These are phyloP conservation scores for Diplodia seriata DNA, from an alignment of 2,329 filamentous ascomycete genomes.

Conservation along the genomic window DNA sequence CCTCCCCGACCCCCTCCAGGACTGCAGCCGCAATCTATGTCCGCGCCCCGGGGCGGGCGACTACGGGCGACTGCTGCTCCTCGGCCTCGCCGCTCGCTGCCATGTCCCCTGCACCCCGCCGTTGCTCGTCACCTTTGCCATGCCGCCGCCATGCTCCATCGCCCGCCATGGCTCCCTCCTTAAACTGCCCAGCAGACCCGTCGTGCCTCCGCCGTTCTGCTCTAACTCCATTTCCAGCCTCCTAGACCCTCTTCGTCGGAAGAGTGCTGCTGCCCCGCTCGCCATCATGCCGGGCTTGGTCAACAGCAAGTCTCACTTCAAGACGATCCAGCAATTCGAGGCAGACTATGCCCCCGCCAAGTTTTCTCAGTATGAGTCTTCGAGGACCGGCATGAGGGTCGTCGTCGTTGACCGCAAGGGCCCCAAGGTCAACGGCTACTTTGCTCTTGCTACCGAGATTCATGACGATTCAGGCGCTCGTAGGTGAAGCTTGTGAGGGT, in stretches of 20 bases:
- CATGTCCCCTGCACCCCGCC: too few species aligned
- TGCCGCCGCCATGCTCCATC: too few species aligned
- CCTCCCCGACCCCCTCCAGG: neutral
- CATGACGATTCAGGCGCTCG: conserved; percentile 93
- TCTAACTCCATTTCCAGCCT: conserved; percentile 6
- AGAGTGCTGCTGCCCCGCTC: neutral
- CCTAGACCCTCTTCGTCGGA: neutral
- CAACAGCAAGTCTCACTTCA: conserved; percentile 67
- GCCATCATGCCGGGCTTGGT: conserved; percentile 38
- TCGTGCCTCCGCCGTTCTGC: neutral
- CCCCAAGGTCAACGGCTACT: conserved; percentile 94
- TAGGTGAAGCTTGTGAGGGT: conserved; percentile 36
- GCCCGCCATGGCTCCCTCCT: neutral
- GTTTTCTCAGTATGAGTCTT: conserved; percentile 95
- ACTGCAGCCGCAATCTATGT: too few species aligned
- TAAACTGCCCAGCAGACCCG: neutral
- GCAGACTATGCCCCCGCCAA: conserved; percentile 87
- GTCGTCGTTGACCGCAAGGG: conserved; percentile 91
- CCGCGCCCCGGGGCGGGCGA: neutral
- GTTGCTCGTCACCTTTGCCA: too few species aligned
- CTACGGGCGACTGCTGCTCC: neutral
- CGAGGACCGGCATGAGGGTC: conserved; percentile 91
- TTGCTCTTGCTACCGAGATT: conserved; percentile 95
- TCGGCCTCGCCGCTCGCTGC: too few species aligned
- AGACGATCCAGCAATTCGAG: conserved; percentile 82